Evolutionary conservation across 1,284 basidiomycete species (phyloP).

Genomic region (Austroboletus olivaceoglutinosus): DNA sequence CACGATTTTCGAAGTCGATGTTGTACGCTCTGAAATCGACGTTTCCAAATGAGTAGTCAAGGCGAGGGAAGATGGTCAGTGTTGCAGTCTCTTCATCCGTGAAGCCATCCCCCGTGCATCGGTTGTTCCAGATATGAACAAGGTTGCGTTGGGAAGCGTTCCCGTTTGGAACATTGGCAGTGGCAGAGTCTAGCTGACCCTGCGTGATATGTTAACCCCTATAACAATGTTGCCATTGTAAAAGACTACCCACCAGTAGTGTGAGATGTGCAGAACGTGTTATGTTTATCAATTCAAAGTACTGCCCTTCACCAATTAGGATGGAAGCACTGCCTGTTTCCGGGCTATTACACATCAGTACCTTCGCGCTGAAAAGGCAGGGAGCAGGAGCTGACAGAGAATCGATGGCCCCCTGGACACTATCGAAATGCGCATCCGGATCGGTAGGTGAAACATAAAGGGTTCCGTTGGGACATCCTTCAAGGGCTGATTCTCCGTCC

Average conservation of each 20-base stretch:
- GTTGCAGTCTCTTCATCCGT: conserved; percentile 56
- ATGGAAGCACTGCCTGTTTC: conserved; percentile 43
- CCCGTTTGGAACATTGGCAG: conserved; percentile 33
- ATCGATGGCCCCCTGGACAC: conserved; percentile 51
- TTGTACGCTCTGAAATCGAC: conserved; percentile 64
- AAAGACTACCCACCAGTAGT: conserved; percentile 42
- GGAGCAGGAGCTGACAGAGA: conserved; percentile 44
- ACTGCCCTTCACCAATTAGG: conserved; percentile 61
- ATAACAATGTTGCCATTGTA: neutral
- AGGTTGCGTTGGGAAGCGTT: conserved; percentile 46
- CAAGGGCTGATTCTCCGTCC: conserved; percentile 39
- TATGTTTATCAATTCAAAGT: conserved; percentile 59
- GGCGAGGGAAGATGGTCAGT: conserved; percentile 50
- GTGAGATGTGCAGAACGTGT: conserved; percentile 54
- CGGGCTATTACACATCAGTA: conserved; percentile 33
- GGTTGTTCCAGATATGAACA: conserved; percentile 53
- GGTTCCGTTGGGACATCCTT: conserved; percentile 54
- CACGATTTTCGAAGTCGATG: conserved; percentile 65
- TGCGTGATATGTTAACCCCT: conserved; percentile 20
- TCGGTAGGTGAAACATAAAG: conserved; percentile 56
- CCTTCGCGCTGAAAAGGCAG: neutral
- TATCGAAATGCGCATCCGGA: conserved; percentile 43
- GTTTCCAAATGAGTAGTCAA: conserved; percentile 53
- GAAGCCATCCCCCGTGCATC: conserved; percentile 42
- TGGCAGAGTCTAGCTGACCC: conserved; percentile 49